A percentile compares a stretch with the other conserved stretches of the same genome.
These are phyloP conservation scores for Meira miltonrushii DNA, from an alignment of 1,284 basidiomycete genomes.

Conservation along the genomic window DNA sequence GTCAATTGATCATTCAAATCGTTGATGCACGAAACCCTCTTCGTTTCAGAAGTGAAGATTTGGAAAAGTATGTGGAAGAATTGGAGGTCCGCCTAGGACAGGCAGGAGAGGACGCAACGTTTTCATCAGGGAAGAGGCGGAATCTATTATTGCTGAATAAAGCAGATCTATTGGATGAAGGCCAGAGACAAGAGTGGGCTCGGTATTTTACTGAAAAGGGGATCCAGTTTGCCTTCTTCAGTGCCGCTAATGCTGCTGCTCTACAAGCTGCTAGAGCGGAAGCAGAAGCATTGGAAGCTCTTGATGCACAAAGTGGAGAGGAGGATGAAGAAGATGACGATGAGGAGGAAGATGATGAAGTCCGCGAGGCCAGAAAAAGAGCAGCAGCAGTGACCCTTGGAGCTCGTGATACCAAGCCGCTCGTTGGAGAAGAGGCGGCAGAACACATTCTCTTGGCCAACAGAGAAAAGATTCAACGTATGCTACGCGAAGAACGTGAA, in stretches of 20 bases:
- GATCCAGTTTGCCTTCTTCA: constrained; percentile 90
- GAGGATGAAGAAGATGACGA: constrained; percentile 29
- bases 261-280: constrained; percentile 58
- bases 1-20: constrained; percentile 51
- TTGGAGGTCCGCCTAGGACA: constrained; percentile 51
- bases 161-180: constrained; percentile 79
- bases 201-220: constrained; percentile 81
- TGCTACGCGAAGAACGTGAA: background rate
- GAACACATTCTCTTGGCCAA: constrained; percentile 15
- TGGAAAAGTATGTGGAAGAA: constrained; percentile 47
- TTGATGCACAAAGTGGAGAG: constrained; percentile 21
- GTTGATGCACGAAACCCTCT: constrained; percentile 51
- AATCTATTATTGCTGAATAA: constrained; percentile 91
- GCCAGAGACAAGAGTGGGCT: constrained; percentile 86
- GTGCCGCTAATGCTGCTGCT: constrained; percentile 81
- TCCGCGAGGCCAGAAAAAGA: constrained; percentile 17
- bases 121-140: constrained; percentile 58
- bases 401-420: constrained; percentile 24
- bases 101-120: background rate
- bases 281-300: constrained; percentile 56
- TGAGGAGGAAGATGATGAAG: constrained; percentile 52
- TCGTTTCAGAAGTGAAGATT: constrained; percentile 50
- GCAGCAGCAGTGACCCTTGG: constrained; percentile 21
- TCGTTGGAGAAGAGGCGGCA: constrained; percentile 28
- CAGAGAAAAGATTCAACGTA: constrained; percentile 21